A percentile compares a stretch with the other conserved stretches of the same genome.
Evolutionary conservation across 352 stramenopile genomes (phyloP).

Genomic region (Thraustotheca clavata): DNA sequence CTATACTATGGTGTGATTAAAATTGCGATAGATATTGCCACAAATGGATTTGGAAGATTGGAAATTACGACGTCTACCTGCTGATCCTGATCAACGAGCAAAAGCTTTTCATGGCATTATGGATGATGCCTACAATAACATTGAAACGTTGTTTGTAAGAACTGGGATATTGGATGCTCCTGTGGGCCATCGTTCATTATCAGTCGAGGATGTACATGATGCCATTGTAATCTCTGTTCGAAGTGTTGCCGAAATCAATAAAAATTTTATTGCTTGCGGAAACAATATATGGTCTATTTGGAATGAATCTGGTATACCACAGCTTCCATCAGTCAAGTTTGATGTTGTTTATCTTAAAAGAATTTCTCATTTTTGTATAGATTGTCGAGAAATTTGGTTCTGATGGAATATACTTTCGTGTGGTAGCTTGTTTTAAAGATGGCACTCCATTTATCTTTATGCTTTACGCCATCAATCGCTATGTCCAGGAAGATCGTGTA

Average conservation of each 20-base stretch:
- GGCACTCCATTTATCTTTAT: neutral
- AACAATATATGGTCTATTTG: neutral
- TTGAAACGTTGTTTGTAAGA: neutral
- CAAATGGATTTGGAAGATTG: neutral
- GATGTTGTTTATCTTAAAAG: neutral
- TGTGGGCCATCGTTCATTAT: neutral
- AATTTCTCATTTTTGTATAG: neutral
- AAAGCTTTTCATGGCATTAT: neutral
- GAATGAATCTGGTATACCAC: neutral
- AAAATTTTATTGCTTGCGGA: neutral
- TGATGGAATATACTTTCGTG: neutral
- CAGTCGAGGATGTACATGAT: neutral
- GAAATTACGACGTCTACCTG: neutral
- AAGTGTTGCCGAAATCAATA: neutral
- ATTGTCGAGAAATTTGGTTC: neutral
- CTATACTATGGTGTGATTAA: neutral
- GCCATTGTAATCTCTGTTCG: neutral
- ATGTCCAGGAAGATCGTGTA: neutral
- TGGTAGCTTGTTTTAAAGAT: neutral
- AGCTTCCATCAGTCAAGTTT: neutral
- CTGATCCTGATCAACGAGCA: neutral
- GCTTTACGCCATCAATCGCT: constrained; percentile 13
- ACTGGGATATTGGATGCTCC: neutral
- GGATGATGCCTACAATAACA: neutral
- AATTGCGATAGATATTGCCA: neutral